Conservation (phyloP, 2,329 filamentous ascomycete species). For the Verruconis gallopava region DNA sequence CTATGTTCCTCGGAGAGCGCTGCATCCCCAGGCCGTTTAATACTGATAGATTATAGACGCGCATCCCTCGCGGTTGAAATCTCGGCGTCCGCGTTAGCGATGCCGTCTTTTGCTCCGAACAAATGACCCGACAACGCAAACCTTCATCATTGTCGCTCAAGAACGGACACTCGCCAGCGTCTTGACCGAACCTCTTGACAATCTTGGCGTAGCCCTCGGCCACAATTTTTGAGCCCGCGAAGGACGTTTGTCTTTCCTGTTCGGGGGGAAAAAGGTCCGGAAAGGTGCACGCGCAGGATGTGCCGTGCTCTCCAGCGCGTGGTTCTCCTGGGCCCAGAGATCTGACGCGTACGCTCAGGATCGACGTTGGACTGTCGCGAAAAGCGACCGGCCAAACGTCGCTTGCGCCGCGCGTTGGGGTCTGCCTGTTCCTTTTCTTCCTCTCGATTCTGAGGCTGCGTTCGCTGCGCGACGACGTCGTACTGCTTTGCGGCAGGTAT, state of each 20-base stretch:
- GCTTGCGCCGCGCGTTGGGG: too few species aligned
- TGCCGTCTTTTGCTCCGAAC: conserved; percentile 3
- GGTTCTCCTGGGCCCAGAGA: too few species aligned
- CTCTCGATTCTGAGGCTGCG: not conserved
- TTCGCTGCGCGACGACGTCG: too few species aligned
- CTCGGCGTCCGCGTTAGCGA: conserved; percentile 22
- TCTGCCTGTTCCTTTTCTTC: conserved; percentile 2
- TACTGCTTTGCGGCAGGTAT: too few species aligned
- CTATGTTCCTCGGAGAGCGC: conserved; percentile 19
- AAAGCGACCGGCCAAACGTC: too few species aligned
- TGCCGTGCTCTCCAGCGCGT: too few species aligned
- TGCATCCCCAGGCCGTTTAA: conserved; percentile 56
- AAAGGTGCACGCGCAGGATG: too few species aligned
- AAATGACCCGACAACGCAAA: too few species aligned
- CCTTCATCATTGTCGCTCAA: conserved; percentile 63
- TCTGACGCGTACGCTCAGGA: too few species aligned
- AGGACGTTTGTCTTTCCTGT: too few species aligned
- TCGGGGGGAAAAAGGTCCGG: too few species aligned
- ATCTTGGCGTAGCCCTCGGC: conserved; percentile 55
- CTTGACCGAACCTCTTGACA: conserved; percentile 34
- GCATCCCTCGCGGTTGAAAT: conserved; percentile 32
- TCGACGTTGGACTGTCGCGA: too few species aligned
- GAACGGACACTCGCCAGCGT: conserved; percentile 52
- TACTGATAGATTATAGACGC: conserved; percentile 29
- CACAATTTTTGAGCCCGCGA: conserved; percentile 63